These are phyloP conservation scores for Fusarium nanum DNA, from an alignment of 2,329 filamentous ascomycete genomes.

Conservation along the genomic window DNA sequence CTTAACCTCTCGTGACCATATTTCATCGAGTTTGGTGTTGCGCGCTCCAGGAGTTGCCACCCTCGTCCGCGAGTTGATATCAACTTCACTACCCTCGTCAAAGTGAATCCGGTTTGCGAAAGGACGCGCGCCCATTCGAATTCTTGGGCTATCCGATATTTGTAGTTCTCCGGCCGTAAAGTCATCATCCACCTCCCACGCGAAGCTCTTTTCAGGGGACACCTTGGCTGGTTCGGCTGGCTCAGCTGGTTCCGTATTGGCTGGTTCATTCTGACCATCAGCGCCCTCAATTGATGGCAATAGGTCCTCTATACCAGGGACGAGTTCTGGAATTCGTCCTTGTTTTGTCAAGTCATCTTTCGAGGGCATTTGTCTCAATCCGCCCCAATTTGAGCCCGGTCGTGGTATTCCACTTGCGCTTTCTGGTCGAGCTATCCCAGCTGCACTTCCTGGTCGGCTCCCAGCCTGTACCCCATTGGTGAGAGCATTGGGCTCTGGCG, in stretches of 20 bases:
- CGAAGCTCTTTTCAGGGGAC: conserved; percentile 65
- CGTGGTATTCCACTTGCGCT: conserved; percentile 21
- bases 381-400: conserved; percentile 16
- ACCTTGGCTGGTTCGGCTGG: background rate
- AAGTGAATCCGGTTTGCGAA: conserved; percentile 52
- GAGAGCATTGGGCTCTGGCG: conserved; percentile 12
- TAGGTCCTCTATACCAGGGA: conserved; percentile 54
- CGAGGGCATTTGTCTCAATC: conserved; percentile 36
- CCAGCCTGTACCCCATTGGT: conserved; percentile 24
- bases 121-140: conserved; percentile 54
- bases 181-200: conserved; percentile 68
- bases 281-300: conserved; percentile 51
- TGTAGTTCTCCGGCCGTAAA: conserved; percentile 68
- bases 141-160: conserved; percentile 66
- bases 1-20: conserved; percentile 57
- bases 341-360: conserved; percentile 46
- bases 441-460: conserved; percentile 16
- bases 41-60: conserved; percentile 48
- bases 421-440: conserved; percentile 13
- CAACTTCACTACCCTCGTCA: conserved; percentile 47
- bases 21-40: conserved; percentile 60
- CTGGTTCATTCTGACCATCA: conserved; percentile 8
- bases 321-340: conserved; percentile 52
- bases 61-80: conserved; percentile 47
- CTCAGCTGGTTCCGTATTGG: conserved; percentile 1